phyloP scores from a whole-genome alignment of 345 rosid species.

The Ricinus communis region DNA sequence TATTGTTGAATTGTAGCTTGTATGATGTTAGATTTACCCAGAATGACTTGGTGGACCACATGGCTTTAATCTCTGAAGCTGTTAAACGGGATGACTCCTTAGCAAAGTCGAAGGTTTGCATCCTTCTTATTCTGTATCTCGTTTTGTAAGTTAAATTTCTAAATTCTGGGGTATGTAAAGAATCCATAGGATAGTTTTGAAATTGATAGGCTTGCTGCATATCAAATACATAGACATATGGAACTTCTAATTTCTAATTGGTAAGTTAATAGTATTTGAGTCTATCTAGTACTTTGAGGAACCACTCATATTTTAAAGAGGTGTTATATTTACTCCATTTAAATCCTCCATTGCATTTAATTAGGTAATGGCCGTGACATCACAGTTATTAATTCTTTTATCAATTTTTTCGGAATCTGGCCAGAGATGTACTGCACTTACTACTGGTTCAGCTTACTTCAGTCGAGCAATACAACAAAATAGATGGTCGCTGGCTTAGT shows the following conservation, averaged over 20 bases:
- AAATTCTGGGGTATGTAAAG: not conserved
- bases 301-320: not conserved
- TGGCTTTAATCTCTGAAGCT: slow-evolving; percentile 58
- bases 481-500: not conserved
- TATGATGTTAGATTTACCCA: slow-evolving; percentile 67
- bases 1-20: slow-evolving; percentile 39
- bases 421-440: not conserved
- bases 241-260: not conserved
- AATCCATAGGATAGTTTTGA: not conserved
- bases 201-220: not conserved
- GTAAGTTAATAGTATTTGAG: not conserved
- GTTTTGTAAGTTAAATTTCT: not conserved
- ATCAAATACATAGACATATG: not conserved
- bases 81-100: slow-evolving; percentile 52
- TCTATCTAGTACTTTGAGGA: not conserved
- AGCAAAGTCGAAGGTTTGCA: slow-evolving; percentile 59
- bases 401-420: not conserved
- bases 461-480: not conserved
- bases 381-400: not conserved
- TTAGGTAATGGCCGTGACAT: not conserved
- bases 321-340: not conserved
- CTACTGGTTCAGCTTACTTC: not conserved
- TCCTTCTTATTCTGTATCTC: not conserved
- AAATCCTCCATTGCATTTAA: not conserved
- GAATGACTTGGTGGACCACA: slow-evolving; percentile 76